Percentiles rank a stretch among this genome's conserved stretches.
phyloP scores from a whole-genome alignment of 169 alveolate species.

The Sarcocystis neurona region DNA sequence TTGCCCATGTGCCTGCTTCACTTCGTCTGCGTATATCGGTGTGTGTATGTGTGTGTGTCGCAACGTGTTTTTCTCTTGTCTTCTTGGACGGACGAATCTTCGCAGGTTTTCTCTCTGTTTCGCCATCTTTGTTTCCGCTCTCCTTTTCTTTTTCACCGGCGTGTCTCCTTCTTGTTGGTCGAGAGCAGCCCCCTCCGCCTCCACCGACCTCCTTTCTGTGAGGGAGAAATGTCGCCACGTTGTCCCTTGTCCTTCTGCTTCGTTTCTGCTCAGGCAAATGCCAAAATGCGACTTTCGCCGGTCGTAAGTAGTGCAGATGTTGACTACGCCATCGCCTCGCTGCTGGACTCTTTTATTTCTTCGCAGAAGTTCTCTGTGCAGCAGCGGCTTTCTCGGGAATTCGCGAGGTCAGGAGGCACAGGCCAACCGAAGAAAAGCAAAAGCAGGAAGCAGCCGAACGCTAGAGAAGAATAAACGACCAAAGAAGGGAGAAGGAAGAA shows the following conservation, averaged over 20 bases:
- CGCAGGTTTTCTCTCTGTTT: too few species aligned
- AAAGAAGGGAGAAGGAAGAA: too few species aligned
- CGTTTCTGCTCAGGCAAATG: constrained; percentile 96
- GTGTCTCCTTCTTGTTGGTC: neutral
- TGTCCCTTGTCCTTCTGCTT: constrained; percentile 96
- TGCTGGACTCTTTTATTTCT: constrained; percentile 79
- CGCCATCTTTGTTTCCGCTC: constrained; percentile 2
- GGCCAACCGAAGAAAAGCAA: too few species aligned
- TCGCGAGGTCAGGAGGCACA: constrained; percentile 50
- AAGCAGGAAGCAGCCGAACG: too few species aligned
- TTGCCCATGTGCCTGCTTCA: too few species aligned
- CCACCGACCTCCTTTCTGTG: too few species aligned
- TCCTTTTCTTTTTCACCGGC: neutral
- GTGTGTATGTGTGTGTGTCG: too few species aligned
- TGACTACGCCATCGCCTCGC: constrained; percentile 96
- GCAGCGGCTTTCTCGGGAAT: constrained; percentile 42
- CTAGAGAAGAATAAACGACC: too few species aligned
- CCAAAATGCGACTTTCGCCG: constrained; percentile 95
- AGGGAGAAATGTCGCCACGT: constrained; percentile 62
- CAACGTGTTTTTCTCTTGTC: too few species aligned
- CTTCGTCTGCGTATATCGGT: too few species aligned
- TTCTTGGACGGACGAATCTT: too few species aligned
- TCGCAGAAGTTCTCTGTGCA: constrained; percentile 59
- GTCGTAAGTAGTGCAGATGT: constrained; percentile 93
- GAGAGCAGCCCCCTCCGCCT: neutral